Base-by-base conservation (phyloP, 2,329 filamentous ascomycete genomes). In the Juglanconis oblonga region DNA sequence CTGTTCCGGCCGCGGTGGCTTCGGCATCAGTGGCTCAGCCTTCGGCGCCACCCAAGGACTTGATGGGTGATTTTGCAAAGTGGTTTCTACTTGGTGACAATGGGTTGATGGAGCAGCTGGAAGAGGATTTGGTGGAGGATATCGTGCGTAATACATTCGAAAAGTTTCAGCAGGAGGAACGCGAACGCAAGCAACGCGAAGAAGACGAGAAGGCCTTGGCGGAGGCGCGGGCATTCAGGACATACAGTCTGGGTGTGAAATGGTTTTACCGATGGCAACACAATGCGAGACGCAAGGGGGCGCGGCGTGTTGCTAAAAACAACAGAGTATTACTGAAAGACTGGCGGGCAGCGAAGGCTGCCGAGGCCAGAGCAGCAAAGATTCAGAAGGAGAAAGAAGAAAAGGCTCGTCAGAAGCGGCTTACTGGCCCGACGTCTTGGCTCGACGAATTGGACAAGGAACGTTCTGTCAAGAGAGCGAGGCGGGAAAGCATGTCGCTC, bases 261-360 rank as follows among this genome's bases (percentile, higher is more conserved):
- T 86, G 76, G 68, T 85, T 86, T 62, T 85, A 85, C 65, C 74
- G 74, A 17, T 87, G 84, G 84, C 80, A 77, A 52, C 69, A 79
- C 13, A 76, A 72, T 44, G 81, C 79, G 8, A 76, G 82, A 11
- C 75, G 78, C 50, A 77, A 76, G 17, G 76, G 79, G 3, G 75
- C 82, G 14, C 76, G 78, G 58, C 75, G 76, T n/a, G 76, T 84
- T 29, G 80, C 83, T 7, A 76, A 76, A 36, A 76, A 78, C 45
- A 82, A 80, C 24, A 78, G 81, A 54, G 81, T 84, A 45, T 77
- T 81, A 62, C 75, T 81, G 64, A 77, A 76, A 33, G 70, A 73
- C 2, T 84, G 80, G 67, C 76, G 77, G 35, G 65, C 76, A 66
- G 65, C 71, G n/a, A 62, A 72, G 65, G 62, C 70, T 62, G 58